Evolutionary conservation across 768 basidiomycete species (phyloP), one percentile per base, ranked within the genome.

Genomic region (Tulasnella sp.): DNA sequence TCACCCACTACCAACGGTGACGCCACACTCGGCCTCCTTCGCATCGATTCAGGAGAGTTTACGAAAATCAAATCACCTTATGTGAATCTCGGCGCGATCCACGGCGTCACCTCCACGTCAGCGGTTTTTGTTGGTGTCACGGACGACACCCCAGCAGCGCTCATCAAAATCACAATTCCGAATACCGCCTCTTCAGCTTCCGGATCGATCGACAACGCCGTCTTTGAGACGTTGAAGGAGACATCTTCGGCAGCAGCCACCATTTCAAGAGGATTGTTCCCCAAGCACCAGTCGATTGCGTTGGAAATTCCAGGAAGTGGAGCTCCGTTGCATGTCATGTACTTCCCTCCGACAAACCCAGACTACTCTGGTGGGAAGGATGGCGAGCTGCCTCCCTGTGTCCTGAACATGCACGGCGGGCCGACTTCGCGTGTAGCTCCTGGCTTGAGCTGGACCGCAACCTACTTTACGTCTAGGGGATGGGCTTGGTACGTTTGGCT

Each of bases 401-500:
- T 94, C 10, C 85, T 93, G 18, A 82, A 87, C 46, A 88, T 88
- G 6, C 94, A 95, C 80, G 94, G 94, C 0, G 94, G 94, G 0
- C 94, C 94, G 0, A 94, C 92, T 0, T 82, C 82, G 86, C 19
- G 76, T 5, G 85, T 86, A 6, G 27, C 80, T 1, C 90, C 91
- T 76, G 88, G 86, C 0, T 84, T 94, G 44, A 84, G 83, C 19
- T 90, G 90, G 89, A 83, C 81, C n/a, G 88, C 86, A 71, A 88
- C 92, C 81, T 94, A 88, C 82, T 93, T 90, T 81, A 93, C 92
- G 0, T 89, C 89, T 40, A 88, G 92, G 6, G 92, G 93, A 38
- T 94, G 89, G 86, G 92, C 88, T n/a, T 93, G 92, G 93, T 92
- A 81, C 76, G 75, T n/a, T n/a, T n/a, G n/a, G n/a, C n/a, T n/a